Percentiles rank a stretch among this genome's conserved stretches.
Evolutionary conservation across 2,329 filamentous ascomycete genomes (phyloP).

Genomic region (Chalaropsis thielavioides): DNA sequence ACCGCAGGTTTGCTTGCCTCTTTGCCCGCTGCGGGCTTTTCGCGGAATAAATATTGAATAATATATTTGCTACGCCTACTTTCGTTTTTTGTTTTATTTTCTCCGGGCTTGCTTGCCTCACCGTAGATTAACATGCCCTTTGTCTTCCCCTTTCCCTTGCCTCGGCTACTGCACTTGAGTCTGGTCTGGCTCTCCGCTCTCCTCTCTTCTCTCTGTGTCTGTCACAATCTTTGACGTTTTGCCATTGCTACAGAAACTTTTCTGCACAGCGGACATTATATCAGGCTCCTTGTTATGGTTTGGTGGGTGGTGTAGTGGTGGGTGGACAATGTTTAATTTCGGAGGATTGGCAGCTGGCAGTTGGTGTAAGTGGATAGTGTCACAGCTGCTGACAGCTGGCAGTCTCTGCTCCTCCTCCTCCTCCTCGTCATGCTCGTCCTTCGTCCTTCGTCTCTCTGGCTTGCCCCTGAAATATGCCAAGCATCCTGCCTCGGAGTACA

Average conservation of each 20-base stretch:
- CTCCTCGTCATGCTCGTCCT: background rate
- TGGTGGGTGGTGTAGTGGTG: background rate
- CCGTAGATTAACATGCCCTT: too few relatives aligned
- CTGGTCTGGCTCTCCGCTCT: background rate
- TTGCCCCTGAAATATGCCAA: constrained; percentile 1
- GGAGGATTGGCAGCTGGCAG: background rate
- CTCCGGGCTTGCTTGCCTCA: background rate
- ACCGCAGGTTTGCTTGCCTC: too few relatives aligned
- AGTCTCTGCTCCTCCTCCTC: background rate
- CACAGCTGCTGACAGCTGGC: background rate
- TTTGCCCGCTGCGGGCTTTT: too few relatives aligned
- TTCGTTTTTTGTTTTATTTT: background rate
- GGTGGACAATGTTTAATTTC: background rate
- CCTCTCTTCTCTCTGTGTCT: too few relatives aligned
- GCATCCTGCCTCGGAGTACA: background rate
- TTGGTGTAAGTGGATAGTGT: background rate
- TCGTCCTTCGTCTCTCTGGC: background rate
- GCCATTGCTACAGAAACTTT: background rate
- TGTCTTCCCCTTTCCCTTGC: background rate
- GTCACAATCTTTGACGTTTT: too few relatives aligned
- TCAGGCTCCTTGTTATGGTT: background rate
- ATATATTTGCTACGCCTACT: background rate
- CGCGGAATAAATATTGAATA: too few relatives aligned
- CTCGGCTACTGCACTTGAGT: background rate
- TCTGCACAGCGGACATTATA: background rate